These are phyloP conservation scores for Sarcodon sp. DNA, from an alignment of 768 basidiomycete genomes.

Conservation along the genomic window DNA sequence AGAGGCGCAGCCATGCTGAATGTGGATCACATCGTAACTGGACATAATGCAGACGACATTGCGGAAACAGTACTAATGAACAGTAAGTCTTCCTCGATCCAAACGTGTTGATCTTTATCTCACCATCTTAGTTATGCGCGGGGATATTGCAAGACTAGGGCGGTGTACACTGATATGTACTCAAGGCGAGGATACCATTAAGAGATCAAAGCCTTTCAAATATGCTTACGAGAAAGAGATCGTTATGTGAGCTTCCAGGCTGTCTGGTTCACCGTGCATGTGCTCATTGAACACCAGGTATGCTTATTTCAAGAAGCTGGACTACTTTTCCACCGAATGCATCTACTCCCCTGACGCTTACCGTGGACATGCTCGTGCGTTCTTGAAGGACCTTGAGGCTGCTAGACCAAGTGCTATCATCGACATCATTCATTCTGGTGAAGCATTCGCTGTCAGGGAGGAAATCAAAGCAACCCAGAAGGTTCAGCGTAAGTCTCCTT, in stretches of 20 bases:
- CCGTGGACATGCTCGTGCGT: slow-evolving; percentile 87
- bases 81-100: slow-evolving; percentile 37
- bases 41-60: slow-evolving; percentile 98
- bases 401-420: slow-evolving; percentile 92
- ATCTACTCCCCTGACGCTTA: slow-evolving; percentile 99
- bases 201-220: slow-evolving; percentile 97
- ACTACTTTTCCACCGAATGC: slow-evolving; percentile 98
- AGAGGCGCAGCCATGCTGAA: slow-evolving; percentile 79
- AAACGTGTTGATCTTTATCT: not conserved
- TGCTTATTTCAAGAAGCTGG: slow-evolving; percentile 97
- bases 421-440: slow-evolving; percentile 95
- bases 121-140: slow-evolving; percentile 71
- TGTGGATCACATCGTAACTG: slow-evolving; percentile 97
- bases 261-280: not conserved
- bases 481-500: slow-evolving; percentile 53
- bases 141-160: slow-evolving; percentile 89
- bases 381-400: slow-evolving; percentile 92
- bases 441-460: slow-evolving; percentile 78
- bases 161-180: slow-evolving; percentile 94
- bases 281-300: slow-evolving; percentile 43
- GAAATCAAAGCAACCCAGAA: slow-evolving; percentile 80
- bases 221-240: slow-evolving; percentile 99
- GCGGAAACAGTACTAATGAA: slow-evolving; percentile 99
- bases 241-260: slow-evolving; percentile 63
- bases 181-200: slow-evolving; percentile 92